Conservation (phyloP, 768 basidiomycete species). For the Chalciporus chontae region DNA sequence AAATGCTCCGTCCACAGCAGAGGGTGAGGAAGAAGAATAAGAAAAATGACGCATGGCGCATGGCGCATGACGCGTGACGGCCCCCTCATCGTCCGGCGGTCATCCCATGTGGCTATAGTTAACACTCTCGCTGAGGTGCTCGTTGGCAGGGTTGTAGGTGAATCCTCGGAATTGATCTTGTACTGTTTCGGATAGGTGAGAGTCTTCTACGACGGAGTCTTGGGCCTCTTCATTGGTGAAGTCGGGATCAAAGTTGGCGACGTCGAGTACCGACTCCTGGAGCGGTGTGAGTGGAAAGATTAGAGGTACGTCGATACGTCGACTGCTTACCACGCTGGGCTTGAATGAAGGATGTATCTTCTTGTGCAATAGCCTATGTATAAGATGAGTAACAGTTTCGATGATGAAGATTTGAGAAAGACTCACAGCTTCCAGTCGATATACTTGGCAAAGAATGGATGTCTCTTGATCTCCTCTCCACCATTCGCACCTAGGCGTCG, state of each 20-base stretch:
- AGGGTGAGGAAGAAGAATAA: neutral
- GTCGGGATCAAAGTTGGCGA: conserved; percentile 96
- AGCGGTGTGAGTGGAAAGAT: conserved; percentile 4
- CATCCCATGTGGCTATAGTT: conserved; percentile 48
- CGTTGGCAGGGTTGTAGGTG: conserved; percentile 83
- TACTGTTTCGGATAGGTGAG: conserved; percentile 89
- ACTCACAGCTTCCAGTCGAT: conserved; percentile 84
- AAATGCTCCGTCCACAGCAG: neutral
- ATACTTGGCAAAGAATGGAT: conserved; percentile 92
- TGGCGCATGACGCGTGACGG: neutral
- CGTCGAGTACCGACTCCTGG: conserved; percentile 88
- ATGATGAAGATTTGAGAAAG: neutral
- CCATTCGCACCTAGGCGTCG: conserved; percentile 88
- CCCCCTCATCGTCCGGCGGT: neutral
- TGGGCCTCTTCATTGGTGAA: conserved; percentile 94
- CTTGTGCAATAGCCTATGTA: conserved; percentile 70
- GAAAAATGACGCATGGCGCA: neutral
- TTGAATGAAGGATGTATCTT: conserved; percentile 98
- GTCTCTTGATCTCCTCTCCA: conserved; percentile 93
- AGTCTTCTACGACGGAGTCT: conserved; percentile 95
- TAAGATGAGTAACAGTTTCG: conserved; percentile 1
- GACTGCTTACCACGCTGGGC: conserved; percentile 77
- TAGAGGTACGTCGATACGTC: neutral
- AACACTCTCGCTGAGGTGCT: conserved; percentile 82
- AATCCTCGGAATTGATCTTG: conserved; percentile 95